phyloP scores from a whole-genome alignment of 2,329 filamentous ascomycete genomes.

The Monosporascus cannonballus region DNA sequence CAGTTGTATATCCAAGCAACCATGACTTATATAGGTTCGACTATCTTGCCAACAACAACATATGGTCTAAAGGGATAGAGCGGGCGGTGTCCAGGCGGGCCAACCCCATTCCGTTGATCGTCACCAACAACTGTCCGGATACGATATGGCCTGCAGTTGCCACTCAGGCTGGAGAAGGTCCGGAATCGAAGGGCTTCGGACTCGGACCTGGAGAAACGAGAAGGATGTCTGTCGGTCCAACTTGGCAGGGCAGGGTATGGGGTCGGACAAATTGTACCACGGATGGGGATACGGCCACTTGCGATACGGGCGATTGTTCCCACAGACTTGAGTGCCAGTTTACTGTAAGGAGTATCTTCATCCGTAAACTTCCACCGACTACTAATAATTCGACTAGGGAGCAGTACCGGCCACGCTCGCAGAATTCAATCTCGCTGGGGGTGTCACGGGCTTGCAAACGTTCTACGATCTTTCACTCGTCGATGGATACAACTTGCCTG shows the following conservation, averaged over 20 bases:
- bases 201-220: slow-evolving; percentile 52
- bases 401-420: slow-evolving; percentile 69
- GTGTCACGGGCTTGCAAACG: slow-evolving; percentile 52
- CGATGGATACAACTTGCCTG: slow-evolving; percentile 75
- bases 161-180: slow-evolving; percentile 65
- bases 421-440: slow-evolving; percentile 72
- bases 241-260: slow-evolving; percentile 82
- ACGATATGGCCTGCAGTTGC: slow-evolving; percentile 71
- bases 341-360: slow-evolving; percentile 47
- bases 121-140: slow-evolving; percentile 67
- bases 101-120: slow-evolving; percentile 48
- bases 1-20: slow-evolving; percentile 23
- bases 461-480: slow-evolving; percentile 84
- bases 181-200: slow-evolving; percentile 62
- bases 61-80: slow-evolving; percentile 13
- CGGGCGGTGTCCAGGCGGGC: slow-evolving; percentile 22
- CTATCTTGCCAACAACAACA: slow-evolving; percentile 17
- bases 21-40: slow-evolving; percentile 24
- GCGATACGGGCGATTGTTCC: slow-evolving; percentile 71
- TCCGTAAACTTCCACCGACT: background rate
- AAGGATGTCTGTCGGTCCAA: slow-evolving; percentile 58
- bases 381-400: slow-evolving; percentile 42
- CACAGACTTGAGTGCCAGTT: slow-evolving; percentile 62
- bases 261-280: slow-evolving; percentile 80
- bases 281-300: slow-evolving; percentile 60